Percentiles rank a stretch among this genome's conserved stretches.
Evolutionary conservation across 139 green algal genomes (phyloP).

Genomic region (Marvania coccoides): DNA sequence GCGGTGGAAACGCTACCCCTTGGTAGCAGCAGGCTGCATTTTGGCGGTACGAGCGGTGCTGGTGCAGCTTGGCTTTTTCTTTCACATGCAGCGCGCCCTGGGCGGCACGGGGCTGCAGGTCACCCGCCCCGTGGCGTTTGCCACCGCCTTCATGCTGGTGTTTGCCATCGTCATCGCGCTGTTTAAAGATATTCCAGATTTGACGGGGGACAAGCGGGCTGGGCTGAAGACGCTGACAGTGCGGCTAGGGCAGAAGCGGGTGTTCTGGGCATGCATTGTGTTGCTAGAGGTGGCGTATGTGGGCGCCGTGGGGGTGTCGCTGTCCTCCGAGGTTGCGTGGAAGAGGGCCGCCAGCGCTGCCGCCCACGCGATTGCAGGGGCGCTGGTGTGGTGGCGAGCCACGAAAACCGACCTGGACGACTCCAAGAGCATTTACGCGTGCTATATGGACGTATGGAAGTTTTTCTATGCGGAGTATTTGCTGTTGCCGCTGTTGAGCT

Average conservation of each 20-base stretch:
- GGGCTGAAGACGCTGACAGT: constrained; percentile 80
- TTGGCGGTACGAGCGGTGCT: constrained; percentile 63
- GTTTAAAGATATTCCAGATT: constrained; percentile 96
- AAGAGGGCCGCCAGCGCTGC: constrained; percentile 30
- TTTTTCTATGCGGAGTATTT: constrained; percentile 92
- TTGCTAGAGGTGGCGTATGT: constrained; percentile 60
- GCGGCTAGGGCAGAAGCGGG: constrained; percentile 43
- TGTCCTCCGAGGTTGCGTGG: constrained; percentile 25
- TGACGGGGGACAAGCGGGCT: constrained; percentile 63
- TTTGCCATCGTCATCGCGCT: constrained; percentile 93
- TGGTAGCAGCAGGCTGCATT: constrained; percentile 79
- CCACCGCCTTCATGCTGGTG: constrained; percentile 80
- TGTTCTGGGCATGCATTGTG: constrained; percentile 84
- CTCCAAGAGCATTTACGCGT: constrained; percentile 19
- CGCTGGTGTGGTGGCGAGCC: constrained; percentile 34
- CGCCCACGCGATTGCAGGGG: constrained; percentile 31
- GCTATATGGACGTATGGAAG: constrained; percentile 70
- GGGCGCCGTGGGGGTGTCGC: constrained; percentile 31
- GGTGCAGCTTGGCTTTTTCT: constrained; percentile 85
- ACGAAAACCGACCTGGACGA: constrained; percentile 39
- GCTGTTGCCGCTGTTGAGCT: constrained; percentile 71
- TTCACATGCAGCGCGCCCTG: constrained; percentile 61
- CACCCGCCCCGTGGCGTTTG: constrained; percentile 46
- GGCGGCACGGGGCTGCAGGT: constrained; percentile 33
- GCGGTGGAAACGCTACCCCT: constrained; percentile 84